Percentiles rank a stretch among this genome's conserved stretches.
Evolutionary conservation across 2,329 filamentous ascomycete species (phyloP).

Genomic region (Monilinia laxa): DNA sequence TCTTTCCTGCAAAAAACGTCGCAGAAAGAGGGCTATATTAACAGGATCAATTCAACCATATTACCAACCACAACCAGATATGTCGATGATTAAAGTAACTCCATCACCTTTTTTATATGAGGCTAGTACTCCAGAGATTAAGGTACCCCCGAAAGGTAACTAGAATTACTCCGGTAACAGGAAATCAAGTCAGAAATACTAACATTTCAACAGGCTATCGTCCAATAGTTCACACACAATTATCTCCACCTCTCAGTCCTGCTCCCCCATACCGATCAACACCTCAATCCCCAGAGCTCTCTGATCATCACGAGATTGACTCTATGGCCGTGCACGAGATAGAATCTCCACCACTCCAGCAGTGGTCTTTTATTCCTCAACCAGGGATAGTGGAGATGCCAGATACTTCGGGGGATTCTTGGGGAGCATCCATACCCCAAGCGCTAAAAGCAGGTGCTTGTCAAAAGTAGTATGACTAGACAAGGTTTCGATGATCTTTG

Average conservation of each 20-base stretch:
- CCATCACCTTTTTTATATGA: background rate
- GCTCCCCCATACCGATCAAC: conserved; percentile 17
- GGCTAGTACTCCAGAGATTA: background rate
- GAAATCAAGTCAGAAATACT: background rate
- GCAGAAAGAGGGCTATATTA: background rate
- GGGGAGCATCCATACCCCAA: background rate
- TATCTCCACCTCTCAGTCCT: conserved; percentile 11
- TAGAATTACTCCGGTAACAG: too few relatives aligned
- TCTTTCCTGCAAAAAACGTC: background rate
- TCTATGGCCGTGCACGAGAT: conserved; percentile 8
- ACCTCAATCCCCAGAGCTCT: background rate
- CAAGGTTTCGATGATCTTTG: too few relatives aligned
- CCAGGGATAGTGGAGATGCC: conserved; percentile 5
- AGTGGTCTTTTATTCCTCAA: background rate
- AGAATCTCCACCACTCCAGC: background rate
- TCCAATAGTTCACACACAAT: background rate
- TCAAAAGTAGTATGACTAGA: background rate
- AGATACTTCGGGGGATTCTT: background rate
- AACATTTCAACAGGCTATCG: conserved; percentile 1
- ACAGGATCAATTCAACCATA: background rate
- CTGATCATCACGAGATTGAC: conserved; percentile 16
- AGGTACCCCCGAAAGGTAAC: background rate
- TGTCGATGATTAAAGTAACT: background rate
- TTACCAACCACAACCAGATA: conserved; percentile 1
- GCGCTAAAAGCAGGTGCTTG: background rate